phyloP scores from a whole-genome alignment of 73 alveolate genomes.

The Stentor roeselii region DNA sequence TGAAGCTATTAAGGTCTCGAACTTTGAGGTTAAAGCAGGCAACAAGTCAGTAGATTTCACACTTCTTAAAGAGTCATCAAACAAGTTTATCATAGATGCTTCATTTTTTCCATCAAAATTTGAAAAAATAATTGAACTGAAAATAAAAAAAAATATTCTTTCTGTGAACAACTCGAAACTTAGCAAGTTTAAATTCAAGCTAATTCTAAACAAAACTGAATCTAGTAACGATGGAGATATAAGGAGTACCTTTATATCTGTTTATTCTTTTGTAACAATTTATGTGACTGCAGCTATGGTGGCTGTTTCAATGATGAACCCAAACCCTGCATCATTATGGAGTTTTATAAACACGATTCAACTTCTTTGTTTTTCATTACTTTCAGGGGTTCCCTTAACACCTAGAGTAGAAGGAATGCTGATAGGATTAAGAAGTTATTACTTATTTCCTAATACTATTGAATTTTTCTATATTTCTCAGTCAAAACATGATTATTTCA shows the following conservation, averaged over 20 bases:
- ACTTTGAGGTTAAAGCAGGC: no score
- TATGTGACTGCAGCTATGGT: background rate
- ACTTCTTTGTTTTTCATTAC: background rate
- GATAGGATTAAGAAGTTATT: background rate
- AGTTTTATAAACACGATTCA: background rate
- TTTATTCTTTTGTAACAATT: background rate
- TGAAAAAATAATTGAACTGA: background rate
- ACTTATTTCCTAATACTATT: background rate
- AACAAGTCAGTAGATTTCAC: no score
- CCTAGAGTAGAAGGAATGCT: background rate
- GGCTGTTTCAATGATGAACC: conserved; percentile 14
- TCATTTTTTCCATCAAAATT: background rate
- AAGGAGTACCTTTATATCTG: background rate
- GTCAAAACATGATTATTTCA: background rate
- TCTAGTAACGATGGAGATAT: background rate
- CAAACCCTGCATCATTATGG: conserved; percentile 22
- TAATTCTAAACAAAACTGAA: no score
- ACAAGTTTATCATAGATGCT: background rate
- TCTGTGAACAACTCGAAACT: background rate
- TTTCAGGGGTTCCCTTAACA: background rate
- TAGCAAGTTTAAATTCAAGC: no score
- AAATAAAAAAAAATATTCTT: no score
- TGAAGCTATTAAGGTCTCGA: background rate
- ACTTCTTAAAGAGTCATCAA: background rate
- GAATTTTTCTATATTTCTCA: no score